Conservation (phyloP, 768 basidiomycete genomes). For the Phaeolepiota aurea region DNA sequence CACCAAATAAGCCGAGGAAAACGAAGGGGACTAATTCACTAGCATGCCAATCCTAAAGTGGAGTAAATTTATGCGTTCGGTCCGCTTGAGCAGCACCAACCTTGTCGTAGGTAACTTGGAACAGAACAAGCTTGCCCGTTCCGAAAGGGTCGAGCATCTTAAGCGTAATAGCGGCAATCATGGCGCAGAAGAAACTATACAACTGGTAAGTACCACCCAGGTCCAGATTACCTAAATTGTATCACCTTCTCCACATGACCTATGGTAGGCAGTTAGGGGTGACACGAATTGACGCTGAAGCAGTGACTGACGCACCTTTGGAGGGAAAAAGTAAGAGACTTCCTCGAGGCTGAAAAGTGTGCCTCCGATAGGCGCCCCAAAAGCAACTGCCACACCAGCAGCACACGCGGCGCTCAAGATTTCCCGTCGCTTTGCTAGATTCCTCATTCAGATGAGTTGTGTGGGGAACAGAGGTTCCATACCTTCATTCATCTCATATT, state of each 20-base stretch:
- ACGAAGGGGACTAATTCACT: constrained; percentile 84
- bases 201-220: constrained; percentile 14
- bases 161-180: constrained; percentile 94
- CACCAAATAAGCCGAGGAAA: constrained; percentile 83
- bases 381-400: constrained; percentile 95
- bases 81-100: constrained; percentile 21
- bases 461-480: constrained; percentile 7
- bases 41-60: constrained; percentile 79
- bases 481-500: constrained; percentile 97
- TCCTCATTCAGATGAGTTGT: background rate
- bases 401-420: constrained; percentile 94
- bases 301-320: constrained; percentile 50
- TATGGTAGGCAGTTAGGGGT: no score
- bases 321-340: constrained; percentile 94
- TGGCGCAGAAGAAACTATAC: constrained; percentile 90
- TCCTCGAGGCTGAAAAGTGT: constrained; percentile 92
- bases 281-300: no score
- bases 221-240: constrained; percentile 16
- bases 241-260: constrained; percentile 92
- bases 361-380: constrained; percentile 94
- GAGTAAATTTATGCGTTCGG: background rate
- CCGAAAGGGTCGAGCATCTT: constrained; percentile 93
- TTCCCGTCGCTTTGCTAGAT: constrained; percentile 82
- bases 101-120: constrained; percentile 86
- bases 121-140: constrained; percentile 88